Base-by-base conservation (phyloP, 768 basidiomycete genomes). In the Lactarius hatsudake region DNA sequence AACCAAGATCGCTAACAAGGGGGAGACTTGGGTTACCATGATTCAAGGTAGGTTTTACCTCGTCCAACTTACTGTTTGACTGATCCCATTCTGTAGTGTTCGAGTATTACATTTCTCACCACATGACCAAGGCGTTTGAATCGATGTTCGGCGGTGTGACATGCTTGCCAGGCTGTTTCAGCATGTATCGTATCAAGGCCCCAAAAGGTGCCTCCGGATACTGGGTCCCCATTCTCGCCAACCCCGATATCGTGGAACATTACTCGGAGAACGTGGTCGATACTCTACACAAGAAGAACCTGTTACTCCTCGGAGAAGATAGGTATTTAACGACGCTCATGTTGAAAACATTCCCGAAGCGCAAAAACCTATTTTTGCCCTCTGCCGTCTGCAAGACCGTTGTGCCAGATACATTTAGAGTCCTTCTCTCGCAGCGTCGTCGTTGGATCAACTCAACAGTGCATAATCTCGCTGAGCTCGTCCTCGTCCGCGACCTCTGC, bases 381-480 rank as follows among this genome's bases (percentile, higher is more conserved):
- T 95, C 97, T 77, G 97, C 96, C 0, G 96, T 98, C 9, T 98
- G 96, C 83, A 98, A 98, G 84, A 98, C 97, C 34, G 85, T 98
- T 72, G 97, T 98, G 1, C 97, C 97, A 1, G 97, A 99, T 74
- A 94, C 94, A 3, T 98, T 98, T 87, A 81, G 87, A 42, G 87
- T 98, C 20, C 82, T 98, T 43, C 84, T 98, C 40, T 97, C 94
- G 5, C 97, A 99, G 76, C 93, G 97, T 73, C 91, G 96, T 73
- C 90, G 97, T 69, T 99, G 97, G 97, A 99, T 99, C 80, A 99
- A 98, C 80, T 98, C 96, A 64, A 99, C 96, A 0, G 89, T 98
- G 45, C 97, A 99, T 81, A 99, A 99, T 74, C 81, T 98, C 53
- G 90, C 91, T n/a, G 96, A 98, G 75, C 82, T 99, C 65, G 78